Base-by-base conservation (phyloP, 257 asterid genomes). In the Penstemon barbatus region DNA sequence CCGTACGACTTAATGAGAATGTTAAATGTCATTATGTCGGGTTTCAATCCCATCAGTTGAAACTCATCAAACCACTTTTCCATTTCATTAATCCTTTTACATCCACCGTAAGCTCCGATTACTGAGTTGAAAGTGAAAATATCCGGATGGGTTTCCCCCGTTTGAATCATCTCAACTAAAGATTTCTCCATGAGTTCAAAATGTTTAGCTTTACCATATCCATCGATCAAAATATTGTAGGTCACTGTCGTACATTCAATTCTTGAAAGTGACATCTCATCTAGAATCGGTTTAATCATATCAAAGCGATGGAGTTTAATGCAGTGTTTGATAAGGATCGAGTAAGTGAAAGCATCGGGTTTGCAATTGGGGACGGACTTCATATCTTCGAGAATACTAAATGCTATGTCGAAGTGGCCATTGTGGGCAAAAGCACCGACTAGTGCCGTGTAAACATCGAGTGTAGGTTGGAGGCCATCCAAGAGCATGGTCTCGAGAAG, bases 51-150 rank as follows among this genome's bases (percentile, higher is more conserved):
- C 96, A 93, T 93, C 52, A 75, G 68, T 85, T 75, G 90, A 85
- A 90, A 93, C 72, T 88, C 95, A 71, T 85, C 89, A 77, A 87
- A 93, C 97, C 97, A 85, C 70, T 80, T 85, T 81, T 93, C 97
- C 95, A 88, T 86, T 78, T 88, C 86, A 67, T 80, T 60, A 71
- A 93, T 83, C 76, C 75, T 71, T 54, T 91, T 87, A 66, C 81
- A 84, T 52, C 72, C 76, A 33, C 97, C 96, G 11, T 86, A 93
- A 54, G 96, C 90, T 70, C 96, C 97, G 46, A 90, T 63, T 2
- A 88, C 87, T 3, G 95, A 87, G 77, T 90, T 90, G 40, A 90
- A 84, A 19, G 99, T 90, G 77, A 79, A 80, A 75, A 83, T 73
- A 78, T 93, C 96, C 0, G 96, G 96, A 77, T 53, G 72, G 67